Evolutionary conservation across 257 asterid genomes (phyloP).

Genomic region (Solanum medicagineum): DNA sequence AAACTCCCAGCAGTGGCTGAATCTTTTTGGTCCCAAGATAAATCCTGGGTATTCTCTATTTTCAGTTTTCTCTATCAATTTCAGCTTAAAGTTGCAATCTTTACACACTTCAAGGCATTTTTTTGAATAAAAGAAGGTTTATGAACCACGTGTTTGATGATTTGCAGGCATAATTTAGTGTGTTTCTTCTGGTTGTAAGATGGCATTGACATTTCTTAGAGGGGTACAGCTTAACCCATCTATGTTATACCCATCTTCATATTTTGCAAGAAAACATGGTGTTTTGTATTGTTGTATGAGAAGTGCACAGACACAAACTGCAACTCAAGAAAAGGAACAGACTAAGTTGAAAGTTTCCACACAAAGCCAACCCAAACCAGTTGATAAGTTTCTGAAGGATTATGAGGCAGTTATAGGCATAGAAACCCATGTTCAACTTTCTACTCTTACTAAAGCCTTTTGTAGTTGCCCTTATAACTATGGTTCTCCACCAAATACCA

Average conservation of each 20-base stretch:
- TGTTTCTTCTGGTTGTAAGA: conserved; percentile 7
- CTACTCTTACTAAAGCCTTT: conserved; percentile 33
- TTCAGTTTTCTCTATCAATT: not conserved
- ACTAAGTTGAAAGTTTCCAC: conserved; percentile 29
- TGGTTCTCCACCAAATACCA: conserved; percentile 80
- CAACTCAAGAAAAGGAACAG: conserved; percentile 50
- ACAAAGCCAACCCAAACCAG: conserved; percentile 19
- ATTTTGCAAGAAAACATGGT: conserved; percentile 36
- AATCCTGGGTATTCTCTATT: not conserved
- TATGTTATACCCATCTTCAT: conserved; percentile 43
- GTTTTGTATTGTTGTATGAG: conserved; percentile 26
- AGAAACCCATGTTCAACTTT: conserved; percentile 84
- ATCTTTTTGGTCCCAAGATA: not conserved
- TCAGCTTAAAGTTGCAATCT: not conserved
- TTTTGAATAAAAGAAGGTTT: not conserved
- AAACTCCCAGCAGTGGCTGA: not conserved
- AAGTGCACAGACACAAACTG: conserved; percentile 33
- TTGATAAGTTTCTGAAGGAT: conserved; percentile 46
- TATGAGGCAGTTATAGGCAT: conserved; percentile 87
- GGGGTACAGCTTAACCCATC: conserved; percentile 50
- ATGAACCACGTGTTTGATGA: not conserved
- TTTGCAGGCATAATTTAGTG: conserved; percentile 3
- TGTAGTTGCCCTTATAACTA: conserved; percentile 40
- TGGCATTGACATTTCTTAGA: conserved; percentile 72
- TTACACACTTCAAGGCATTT: not conserved